Base-by-base conservation (phyloP, 495 filamentous ascomycete species). In the Chaetomium cochliodes region DNA sequence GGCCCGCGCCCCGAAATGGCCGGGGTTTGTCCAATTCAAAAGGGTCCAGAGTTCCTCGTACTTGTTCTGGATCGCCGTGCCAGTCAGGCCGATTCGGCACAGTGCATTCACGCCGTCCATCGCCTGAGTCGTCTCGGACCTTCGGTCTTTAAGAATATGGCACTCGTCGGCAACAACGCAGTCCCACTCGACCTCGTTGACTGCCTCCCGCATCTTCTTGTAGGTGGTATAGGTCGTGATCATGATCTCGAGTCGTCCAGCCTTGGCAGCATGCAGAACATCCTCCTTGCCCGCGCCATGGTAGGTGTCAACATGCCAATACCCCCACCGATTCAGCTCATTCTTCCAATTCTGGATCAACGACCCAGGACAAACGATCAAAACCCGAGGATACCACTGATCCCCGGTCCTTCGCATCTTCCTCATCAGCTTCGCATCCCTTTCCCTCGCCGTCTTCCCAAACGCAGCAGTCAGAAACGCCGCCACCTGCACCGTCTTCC, bases 31-130 rank as follows among this genome's bases (percentile, higher is more conserved):
- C 94, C 94, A 98, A 76, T 98, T 97, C 15, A 98, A 79, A 4
- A 98, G 81, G 4, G 92, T 94, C 94, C 94, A 98, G 2, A 98
- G 84, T 74, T 98, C 96, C 70, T 97, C 91, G 73, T 98, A 98
- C 67, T 92, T 93, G 73, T 98, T 98, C 65, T 98, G 94, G 20
- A 98, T 97, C 11, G 96, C 96, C 6, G 94, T 98, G 8, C 94
- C 94, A 0, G 96, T 98, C 26, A 98, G 78, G 0, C 94, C 94
- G 62, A 98, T 94, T 25, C 94, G 82, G 70, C 96, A 98, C 26
- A 98, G 84, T 12, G 94, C 85, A 70, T 98, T 98, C 68, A 98
- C 81, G 60, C 92, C 83, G 67, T 96, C 92, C 91, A 98, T 94
- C 1, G 92, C 85, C 67, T 89, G 83, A 0, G 96, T 96, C 8